phyloP scores from a whole-genome alignment of 495 filamentous ascomycete genomes.

The Aspergillus mulundensis region DNA sequence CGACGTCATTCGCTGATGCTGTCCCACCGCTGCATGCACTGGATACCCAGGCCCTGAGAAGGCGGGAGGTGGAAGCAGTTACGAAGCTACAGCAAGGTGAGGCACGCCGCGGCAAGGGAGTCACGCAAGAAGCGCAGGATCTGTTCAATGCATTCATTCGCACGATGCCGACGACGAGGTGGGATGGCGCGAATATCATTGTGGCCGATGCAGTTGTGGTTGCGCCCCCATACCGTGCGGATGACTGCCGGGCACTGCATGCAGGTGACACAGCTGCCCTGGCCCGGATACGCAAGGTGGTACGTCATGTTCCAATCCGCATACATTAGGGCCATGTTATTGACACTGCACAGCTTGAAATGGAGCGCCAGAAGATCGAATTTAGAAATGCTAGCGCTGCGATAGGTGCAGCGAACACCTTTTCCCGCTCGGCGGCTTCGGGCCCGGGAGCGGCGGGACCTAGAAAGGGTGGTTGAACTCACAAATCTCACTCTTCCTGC shows the following conservation, averaged over 20 bases:
- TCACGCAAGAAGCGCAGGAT: constrained; percentile 63
- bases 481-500: neutral
- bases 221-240: constrained; percentile 54
- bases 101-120: constrained; percentile 55
- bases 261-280: constrained; percentile 50
- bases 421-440: constrained; percentile 22
- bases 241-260: constrained; percentile 51
- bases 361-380: constrained; percentile 50
- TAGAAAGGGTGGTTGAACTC: constrained; percentile 27
- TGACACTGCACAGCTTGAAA: constrained; percentile 33
- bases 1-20: constrained; percentile 41
- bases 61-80: constrained; percentile 51
- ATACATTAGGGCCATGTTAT: neutral
- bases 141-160: constrained; percentile 62
- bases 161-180: constrained; percentile 60
- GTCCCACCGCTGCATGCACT: constrained; percentile 42
- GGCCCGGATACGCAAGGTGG: constrained; percentile 59
- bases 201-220: constrained; percentile 64
- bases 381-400: constrained; percentile 42
- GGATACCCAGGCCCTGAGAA: constrained; percentile 48
- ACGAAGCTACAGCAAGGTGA: constrained; percentile 51
- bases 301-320: constrained; percentile 31
- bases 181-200: constrained; percentile 59
- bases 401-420: constrained; percentile 36
- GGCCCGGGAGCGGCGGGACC: constrained; percentile 26